These are phyloP conservation scores for Nannochloris sp. DNA, from an alignment of 139 green algal species.

Conservation along the genomic window DNA sequence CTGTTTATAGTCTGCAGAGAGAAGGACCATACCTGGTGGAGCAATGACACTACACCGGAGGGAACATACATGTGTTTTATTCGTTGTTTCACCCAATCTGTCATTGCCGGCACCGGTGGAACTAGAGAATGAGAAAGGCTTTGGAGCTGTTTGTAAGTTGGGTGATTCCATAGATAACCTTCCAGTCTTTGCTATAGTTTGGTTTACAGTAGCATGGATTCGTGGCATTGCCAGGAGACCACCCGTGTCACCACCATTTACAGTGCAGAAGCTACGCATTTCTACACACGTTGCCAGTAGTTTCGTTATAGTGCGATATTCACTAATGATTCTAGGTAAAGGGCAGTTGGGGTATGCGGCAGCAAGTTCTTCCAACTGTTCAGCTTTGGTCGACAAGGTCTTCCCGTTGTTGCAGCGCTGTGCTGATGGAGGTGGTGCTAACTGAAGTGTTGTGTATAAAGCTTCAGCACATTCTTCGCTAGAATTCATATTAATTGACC, in stretches of 20 bases:
- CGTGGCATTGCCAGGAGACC: slow-evolving; percentile 27
- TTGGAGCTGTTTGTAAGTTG: slow-evolving; percentile 65
- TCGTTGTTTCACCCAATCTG: neutral
- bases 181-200: slow-evolving; percentile 68
- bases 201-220: slow-evolving; percentile 52
- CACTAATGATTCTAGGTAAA: slow-evolving; percentile 45
- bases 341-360: slow-evolving; percentile 17
- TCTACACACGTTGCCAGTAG: slow-evolving; percentile 34
- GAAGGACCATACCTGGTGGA: slow-evolving; percentile 20
- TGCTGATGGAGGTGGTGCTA: slow-evolving; percentile 50
- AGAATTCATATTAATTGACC: slow-evolving; percentile 14
- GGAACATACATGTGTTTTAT: neutral
- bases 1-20: slow-evolving; percentile 77
- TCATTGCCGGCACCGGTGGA: neutral
- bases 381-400: slow-evolving; percentile 27
- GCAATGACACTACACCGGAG: slow-evolving; percentile 33
- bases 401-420: slow-evolving; percentile 4
- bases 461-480: slow-evolving; percentile 35
- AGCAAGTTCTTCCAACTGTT: slow-evolving; percentile 53
- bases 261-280: neutral
- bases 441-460: slow-evolving; percentile 53
- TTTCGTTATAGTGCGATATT: slow-evolving; percentile 60
- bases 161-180: slow-evolving; percentile 75
- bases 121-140: slow-evolving; percentile 13
- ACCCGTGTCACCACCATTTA: neutral